Conservation (phyloP, 441 rosid genomes). For the Viola pubescens region DNA sequence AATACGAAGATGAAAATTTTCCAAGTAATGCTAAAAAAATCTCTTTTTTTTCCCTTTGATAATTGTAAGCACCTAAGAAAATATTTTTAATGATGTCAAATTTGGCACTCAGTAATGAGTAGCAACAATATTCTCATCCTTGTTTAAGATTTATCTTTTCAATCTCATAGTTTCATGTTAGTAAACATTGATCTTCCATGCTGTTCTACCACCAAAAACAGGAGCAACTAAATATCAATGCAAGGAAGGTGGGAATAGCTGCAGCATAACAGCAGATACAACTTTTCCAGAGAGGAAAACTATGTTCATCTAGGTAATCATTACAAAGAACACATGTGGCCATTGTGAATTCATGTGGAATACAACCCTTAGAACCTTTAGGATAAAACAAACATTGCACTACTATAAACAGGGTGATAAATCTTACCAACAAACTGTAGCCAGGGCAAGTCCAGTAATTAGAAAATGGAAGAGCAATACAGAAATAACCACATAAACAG, state of each 20-base stretch:
- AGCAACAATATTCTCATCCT: too few relatives aligned
- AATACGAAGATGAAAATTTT: too few relatives aligned
- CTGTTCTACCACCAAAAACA: not conserved
- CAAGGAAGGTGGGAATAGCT: not conserved
- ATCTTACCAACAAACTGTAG: conserved; percentile 82
- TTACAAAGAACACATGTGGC: too few relatives aligned
- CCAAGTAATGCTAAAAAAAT: too few relatives aligned
- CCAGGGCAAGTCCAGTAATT: conserved; percentile 61
- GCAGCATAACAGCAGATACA: not conserved
- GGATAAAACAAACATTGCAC: not conserved
- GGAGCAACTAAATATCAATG: not conserved
- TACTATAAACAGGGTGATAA: conserved; percentile 7
- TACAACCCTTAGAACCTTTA: too few relatives aligned
- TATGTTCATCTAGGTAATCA: not conserved
- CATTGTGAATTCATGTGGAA: too few relatives aligned
- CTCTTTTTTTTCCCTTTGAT: too few relatives aligned
- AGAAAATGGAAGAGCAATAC: conserved; percentile 74
- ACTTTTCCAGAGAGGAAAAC: not conserved
- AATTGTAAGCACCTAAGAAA: too few relatives aligned
- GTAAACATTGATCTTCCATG: not conserved
- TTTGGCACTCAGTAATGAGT: too few relatives aligned
- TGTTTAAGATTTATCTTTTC: too few relatives aligned
- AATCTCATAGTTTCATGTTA: not conserved
- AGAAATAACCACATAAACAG: conserved; percentile 62
- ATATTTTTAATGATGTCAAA: too few relatives aligned